These are phyloP conservation scores for Stentor coeruleus DNA, from an alignment of 73 alveolate genomes.

Conservation along the genomic window DNA sequence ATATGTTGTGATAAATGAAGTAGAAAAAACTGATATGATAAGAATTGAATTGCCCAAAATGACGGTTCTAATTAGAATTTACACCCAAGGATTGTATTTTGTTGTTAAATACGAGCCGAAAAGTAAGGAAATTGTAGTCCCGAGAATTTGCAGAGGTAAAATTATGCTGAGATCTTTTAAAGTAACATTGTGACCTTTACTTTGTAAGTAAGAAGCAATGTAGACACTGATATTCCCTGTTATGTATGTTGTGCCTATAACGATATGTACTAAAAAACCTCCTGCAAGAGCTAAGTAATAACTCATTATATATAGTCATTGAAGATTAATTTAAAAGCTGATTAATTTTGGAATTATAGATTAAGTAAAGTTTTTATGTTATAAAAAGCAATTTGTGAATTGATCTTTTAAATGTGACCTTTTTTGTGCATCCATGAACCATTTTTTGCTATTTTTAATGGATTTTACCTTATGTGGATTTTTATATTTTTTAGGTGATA, in stretches of 20 bases:
- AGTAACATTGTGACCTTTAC: not conserved
- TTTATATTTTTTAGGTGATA: too few relatives aligned
- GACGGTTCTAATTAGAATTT: not conserved
- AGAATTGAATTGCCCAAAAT: constrained; percentile 11
- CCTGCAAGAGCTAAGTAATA: not conserved
- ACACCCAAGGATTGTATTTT: constrained; percentile 1
- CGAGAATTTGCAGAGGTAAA: not conserved
- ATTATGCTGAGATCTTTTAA: not conserved
- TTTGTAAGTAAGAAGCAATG: constrained; percentile 8
- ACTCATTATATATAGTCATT: too few relatives aligned
- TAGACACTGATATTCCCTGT: constrained; percentile 15
- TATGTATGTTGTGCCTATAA: not conserved
- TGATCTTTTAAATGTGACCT: too few relatives aligned
- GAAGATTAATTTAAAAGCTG: too few relatives aligned
- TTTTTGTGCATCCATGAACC: too few relatives aligned
- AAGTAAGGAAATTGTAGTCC: not conserved
- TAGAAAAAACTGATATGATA: not conserved
- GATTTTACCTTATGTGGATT: too few relatives aligned
- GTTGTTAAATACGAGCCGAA: not conserved
- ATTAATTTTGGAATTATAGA: too few relatives aligned
- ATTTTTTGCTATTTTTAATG: too few relatives aligned
- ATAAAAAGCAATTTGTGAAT: too few relatives aligned
- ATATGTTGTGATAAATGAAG: not conserved
- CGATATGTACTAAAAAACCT: not conserved
- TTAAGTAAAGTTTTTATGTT: too few relatives aligned